These are phyloP conservation scores for Somion occarium DNA, from an alignment of 1,284 basidiomycete species.

Conservation along the genomic window DNA sequence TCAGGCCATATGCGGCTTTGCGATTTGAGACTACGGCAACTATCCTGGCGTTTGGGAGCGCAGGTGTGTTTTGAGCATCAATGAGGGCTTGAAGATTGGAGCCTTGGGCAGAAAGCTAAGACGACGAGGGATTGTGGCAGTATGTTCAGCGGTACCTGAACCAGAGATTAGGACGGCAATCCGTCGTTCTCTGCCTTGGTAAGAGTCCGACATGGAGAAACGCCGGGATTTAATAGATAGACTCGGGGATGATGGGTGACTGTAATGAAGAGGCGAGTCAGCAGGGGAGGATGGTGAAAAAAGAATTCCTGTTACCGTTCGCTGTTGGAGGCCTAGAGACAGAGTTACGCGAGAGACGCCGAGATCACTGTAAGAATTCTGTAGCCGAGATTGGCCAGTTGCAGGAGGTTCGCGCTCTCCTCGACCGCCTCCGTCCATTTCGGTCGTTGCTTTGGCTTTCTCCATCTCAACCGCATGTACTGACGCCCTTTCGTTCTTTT, in stretches of 20 bases:
- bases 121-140: slow-evolving; percentile 1
- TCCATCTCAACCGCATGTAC: slow-evolving; percentile 7
- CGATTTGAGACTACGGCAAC: slow-evolving; percentile 88
- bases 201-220: slow-evolving; percentile 17
- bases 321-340: background rate
- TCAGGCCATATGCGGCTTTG: slow-evolving; percentile 87
- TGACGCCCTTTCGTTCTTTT: slow-evolving; percentile 4
- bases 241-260: background rate
- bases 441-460: background rate
- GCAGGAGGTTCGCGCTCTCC: too few relatives aligned
- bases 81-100: slow-evolving; percentile 96
- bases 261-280: background rate
- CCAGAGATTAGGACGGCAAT: slow-evolving; percentile 77
- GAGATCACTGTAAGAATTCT: background rate
- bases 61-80: slow-evolving; percentile 69
- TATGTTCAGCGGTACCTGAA: slow-evolving; percentile 53
- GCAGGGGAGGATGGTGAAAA: background rate
- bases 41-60: slow-evolving; percentile 69
- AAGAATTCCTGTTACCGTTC: background rate
- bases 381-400: background rate
- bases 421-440: background rate
- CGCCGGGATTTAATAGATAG: background rate
- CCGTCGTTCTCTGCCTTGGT: slow-evolving; percentile 23
- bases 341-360: background rate
- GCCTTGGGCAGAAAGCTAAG: slow-evolving; percentile 45